These are phyloP conservation scores for Trifolium pratense DNA, from an alignment of 306 rosid species.

Conservation along the genomic window DNA sequence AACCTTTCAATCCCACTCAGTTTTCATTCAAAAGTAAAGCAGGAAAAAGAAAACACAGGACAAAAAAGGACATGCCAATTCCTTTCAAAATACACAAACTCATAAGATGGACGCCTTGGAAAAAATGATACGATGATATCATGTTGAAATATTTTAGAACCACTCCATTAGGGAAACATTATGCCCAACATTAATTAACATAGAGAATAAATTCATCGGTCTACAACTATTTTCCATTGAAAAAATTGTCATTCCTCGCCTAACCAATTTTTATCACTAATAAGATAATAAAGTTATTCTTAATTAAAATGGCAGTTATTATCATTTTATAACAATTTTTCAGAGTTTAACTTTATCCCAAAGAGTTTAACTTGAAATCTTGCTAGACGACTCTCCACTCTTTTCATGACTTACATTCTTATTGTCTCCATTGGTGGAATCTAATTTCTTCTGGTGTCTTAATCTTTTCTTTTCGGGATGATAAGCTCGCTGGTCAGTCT, in stretches of 20 bases:
- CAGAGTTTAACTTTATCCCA: neutral
- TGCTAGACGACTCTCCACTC: slow-evolving; percentile 37
- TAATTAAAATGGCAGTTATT: no score
- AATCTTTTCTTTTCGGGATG: slow-evolving; percentile 41
- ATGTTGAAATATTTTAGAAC: neutral
- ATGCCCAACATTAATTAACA: neutral
- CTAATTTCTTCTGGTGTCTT: slow-evolving; percentile 33
- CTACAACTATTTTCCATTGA: neutral
- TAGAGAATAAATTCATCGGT: neutral
- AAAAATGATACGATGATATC: neutral
- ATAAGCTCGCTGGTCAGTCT: slow-evolving; percentile 28
- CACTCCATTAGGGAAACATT: neutral
- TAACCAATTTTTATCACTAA: no score
- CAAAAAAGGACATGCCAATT: no score
- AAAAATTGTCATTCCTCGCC: no score
- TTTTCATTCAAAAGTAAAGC: no score
- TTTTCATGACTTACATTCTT: slow-evolving; percentile 20
- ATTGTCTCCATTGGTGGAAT: slow-evolving; percentile 28
- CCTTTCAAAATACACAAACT: no score
- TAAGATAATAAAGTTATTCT: no score
- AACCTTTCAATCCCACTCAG: no score
- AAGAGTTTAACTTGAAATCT: slow-evolving; percentile 24
- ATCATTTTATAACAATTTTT: no score
- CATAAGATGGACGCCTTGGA: no score
- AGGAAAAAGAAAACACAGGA: no score